These are phyloP conservation scores for Daldinia vernicosa DNA, from an alignment of 495 filamentous ascomycete genomes.

Conservation along the genomic window DNA sequence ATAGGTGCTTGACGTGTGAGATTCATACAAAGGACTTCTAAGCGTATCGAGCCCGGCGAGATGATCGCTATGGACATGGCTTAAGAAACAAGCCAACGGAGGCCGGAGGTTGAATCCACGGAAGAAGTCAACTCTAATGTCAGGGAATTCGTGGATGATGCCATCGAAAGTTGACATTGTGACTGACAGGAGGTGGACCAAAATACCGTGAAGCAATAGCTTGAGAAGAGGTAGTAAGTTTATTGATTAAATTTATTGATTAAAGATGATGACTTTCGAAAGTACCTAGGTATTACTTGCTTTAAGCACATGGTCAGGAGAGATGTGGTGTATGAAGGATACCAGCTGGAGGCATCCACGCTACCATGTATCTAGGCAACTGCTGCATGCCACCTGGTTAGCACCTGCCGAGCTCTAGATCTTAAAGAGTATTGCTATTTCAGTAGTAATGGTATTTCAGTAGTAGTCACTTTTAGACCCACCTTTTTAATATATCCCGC, in stretches of 20 bases:
- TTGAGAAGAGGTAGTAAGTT: not conserved
- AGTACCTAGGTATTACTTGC: not conserved
- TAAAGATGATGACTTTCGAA: not conserved
- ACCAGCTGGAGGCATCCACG: not conserved
- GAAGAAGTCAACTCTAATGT: constrained; percentile 90
- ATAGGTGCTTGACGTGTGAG: constrained; percentile 18
- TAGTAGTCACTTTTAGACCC: no score
- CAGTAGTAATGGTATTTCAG: no score
- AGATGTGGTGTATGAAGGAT: not conserved
- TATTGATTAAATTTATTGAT: not conserved
- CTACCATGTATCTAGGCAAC: not conserved
- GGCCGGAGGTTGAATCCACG: constrained; percentile 61
- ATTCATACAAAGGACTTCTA: constrained; percentile 70
- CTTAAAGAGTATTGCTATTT: no score
- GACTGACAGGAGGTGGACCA: not conserved
- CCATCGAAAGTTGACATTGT: constrained; percentile 86
- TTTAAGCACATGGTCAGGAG: not conserved
- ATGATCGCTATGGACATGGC: constrained; percentile 94
- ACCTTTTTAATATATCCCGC: no score
- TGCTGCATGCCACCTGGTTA: not conserved
- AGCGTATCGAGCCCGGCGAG: constrained; percentile 82
- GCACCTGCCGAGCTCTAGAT: not conserved
- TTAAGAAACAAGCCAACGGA: constrained; percentile 87
- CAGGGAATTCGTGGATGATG: constrained; percentile 73
- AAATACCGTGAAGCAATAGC: not conserved